Conservation (phyloP, 2,329 filamentous ascomycete species). For the Pseudopyrenochaeta lycopersici region DNA sequence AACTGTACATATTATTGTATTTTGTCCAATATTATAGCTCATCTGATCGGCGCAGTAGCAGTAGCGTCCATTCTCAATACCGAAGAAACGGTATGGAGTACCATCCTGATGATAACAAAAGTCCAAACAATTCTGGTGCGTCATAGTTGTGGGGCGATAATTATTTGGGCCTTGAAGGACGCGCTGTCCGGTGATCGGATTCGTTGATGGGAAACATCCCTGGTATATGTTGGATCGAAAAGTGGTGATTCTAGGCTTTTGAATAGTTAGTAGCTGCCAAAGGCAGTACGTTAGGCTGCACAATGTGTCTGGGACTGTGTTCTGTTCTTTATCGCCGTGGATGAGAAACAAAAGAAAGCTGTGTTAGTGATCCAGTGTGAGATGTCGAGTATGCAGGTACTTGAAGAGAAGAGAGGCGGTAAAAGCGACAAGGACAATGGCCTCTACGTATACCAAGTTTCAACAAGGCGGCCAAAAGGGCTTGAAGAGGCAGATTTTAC, state of each 20-base stretch:
- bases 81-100: background rate
- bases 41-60: background rate
- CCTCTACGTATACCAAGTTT: no score
- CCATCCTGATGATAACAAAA: background rate
- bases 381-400: background rate
- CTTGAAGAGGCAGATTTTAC: no score
- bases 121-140: background rate
- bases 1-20: background rate
- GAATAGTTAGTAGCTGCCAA: slow-evolving; percentile 16
- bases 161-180: background rate
- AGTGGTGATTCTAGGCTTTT: background rate
- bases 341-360: slow-evolving; percentile 4
- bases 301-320: slow-evolving; percentile 17
- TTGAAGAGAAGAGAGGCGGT: no score
- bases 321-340: slow-evolving; percentile 10
- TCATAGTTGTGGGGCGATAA: background rate
- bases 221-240: background rate
- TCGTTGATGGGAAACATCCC: background rate
- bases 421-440: no score
- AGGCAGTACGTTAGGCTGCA: slow-evolving; percentile 18
- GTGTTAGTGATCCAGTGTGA: background rate
- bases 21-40: background rate
- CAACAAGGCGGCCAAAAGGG: no score
- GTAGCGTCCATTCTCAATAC: background rate
- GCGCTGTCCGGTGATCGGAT: background rate